Evolutionary conservation across 495 filamentous ascomycete species (phyloP), one percentile per base, ranked within the genome.

Genomic region (Sabuloglossum arenarium): DNA sequence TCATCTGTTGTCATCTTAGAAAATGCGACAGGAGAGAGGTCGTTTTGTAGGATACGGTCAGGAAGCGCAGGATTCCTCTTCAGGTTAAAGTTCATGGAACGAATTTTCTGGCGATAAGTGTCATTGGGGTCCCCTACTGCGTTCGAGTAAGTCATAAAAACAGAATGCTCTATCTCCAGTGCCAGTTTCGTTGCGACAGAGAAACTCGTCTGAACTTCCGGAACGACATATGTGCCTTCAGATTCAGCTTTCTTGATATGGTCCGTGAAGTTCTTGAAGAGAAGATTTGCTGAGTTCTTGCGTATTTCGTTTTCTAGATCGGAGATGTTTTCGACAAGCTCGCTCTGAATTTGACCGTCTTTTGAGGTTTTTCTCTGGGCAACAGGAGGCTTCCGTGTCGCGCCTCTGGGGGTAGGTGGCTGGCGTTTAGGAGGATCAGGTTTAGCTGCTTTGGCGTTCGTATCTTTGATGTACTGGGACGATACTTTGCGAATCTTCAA

Each of bases 1-100:
- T 95, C 85, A 63, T 88, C 82, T 1, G 82, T 73, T 10, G 78
- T 79, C 90, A 98, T 96, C 56, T 76, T 76, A 39, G 86, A 82
- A 34, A 98, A 74, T 43, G 78, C 78, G 23, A 81, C 73, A 0
- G 88, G 74, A 3, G 81, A 78, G 56, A 96, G 71, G 53, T 70
- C 75, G 54, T 79, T 78, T 58, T 73, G 75, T 28, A 96, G 74
- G 39, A 98, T 70, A 50, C 84, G 80, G 67, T 82, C 76, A 58
- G 80, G 77, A 55, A 98, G 77, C 59, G 84, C 79, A 58, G 76
- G 65, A 65, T 98, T 98, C 65, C 77, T 79, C 72, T 93, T 91
- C 59, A 94, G 70, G 69, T 96, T 96, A 69, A 81, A 81, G 43
- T 75, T 68, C 47, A 97, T 74, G 30, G 83, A 71, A 61, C 79